Base-by-base conservation (phyloP, 2,329 filamentous ascomycete genomes). In the Chrysosporium keratinophilum region DNA sequence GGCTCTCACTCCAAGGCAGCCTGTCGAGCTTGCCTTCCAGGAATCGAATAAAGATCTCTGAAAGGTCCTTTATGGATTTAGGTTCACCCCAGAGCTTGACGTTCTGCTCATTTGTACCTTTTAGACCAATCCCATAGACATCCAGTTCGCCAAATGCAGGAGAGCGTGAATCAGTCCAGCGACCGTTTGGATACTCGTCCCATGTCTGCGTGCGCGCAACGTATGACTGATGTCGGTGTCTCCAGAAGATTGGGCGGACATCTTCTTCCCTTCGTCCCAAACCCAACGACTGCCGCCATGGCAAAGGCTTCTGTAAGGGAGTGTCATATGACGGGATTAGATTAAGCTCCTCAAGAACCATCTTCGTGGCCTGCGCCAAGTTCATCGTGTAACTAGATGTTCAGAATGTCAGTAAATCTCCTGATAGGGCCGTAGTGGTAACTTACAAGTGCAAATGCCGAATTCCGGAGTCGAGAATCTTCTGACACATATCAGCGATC, bases 131-230 rank as follows among this genome's bases (percentile, higher is more conserved):
- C 42, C 90, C 91, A 65, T 98, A 97, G 7, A 88, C 84, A 70
- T 97, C 91, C 50, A 97, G 76, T 70, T 96, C 89, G 64, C 93
- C 93, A 65, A 96, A 98, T 49, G 93, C 93, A 57, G 93, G 93
- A 55, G 91, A 97, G 59, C 93, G 82, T 50, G 90, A 91, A 70
- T 98, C 93, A 71, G 93, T 94, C 93, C 93, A 98, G 70, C 93
- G 86, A 45, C 93, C 93, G 76, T 98, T 98, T 54, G 93, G 93
- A 64, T 96, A 98, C 69, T 98, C 93, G 64, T 98, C 93, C 93
- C 93, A 98, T 62, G 96, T 91, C 67, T 96, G 90, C 0, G 93
- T 98, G 53, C 93, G 88, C 54, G 88, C 83, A 53, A 98, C 84
- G 64, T 98, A 98, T 3, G 90, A 95, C 66, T 93, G 89, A 72